Base-by-base conservation (phyloP, 768 basidiomycete genomes). In the Mycena filopes region DNA sequence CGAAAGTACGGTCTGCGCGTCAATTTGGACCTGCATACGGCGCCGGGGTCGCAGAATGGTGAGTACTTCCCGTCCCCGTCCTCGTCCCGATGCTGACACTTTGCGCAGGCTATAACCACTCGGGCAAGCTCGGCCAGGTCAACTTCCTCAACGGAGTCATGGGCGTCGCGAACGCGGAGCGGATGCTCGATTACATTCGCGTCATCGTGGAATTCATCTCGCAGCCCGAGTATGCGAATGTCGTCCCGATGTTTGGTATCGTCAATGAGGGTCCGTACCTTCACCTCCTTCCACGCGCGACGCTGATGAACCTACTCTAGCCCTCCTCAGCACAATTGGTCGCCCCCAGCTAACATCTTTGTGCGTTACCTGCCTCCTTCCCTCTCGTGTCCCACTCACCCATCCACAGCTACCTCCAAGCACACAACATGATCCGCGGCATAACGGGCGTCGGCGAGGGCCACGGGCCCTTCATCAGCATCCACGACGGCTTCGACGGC, bases 1-100 rank as follows among this genome's bases (percentile, higher is more conserved):
- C 80, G 89, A 53, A 92, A 92, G 76, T 91, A 92, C 71, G 90
- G 90, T 3, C 66, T 92, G 12, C 80, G 90, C 41, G 85, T 91
- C 57, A 84, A 89, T 68, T 75, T 91, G 23, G 90, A 91, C 74
- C 71, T 89, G 46, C 87, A 89, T 69, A 84, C 87, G n/a, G 76
- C 85, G 10, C 88, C 89, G 5, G 89, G 89, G n/a, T 84, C 83
- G 53, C 86, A 87, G 70, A 87, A 86, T 69, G 87, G 84, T 75
- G 21, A 11, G 18, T 31, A 8, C 28, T 21, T 18, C 23, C 21
- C 29, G 16, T 18, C n/a, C n/a, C n/a, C n/a, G n/a, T n/a, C n/a
- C n/a, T n/a, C n/a, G n/a, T n/a, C n/a, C n/a, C n/a, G n/a, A n/a
- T n/a, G n/a, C n/a, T n/a, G n/a, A n/a, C n/a, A n/a, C n/a, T n/a